Base-by-base conservation (phyloP, 2,329 filamentous ascomycete genomes). In the Thielaviopsis euricoi region DNA sequence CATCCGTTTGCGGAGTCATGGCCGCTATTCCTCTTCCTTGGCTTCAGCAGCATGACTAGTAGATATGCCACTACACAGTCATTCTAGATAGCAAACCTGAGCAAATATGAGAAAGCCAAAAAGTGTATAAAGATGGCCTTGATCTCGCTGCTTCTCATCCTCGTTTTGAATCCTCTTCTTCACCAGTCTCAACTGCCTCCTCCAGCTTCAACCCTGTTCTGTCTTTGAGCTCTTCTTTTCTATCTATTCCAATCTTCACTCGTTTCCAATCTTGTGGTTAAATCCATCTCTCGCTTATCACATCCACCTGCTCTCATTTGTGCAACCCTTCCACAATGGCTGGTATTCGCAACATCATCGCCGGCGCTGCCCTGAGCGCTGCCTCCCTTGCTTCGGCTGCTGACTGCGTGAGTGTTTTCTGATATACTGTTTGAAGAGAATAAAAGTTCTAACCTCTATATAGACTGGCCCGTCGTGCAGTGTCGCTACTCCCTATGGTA, bases 261-360 rank as follows among this genome's bases (percentile, higher is more conserved):
- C 26, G 22, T 46, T 23, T 13, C 13, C n/a, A 21, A 53, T n/a
- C 3, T 33, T 10, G 3, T 33, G 3, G 29, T 10, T 33, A 33
- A 10, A 33, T 29, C 29, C 52, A 33, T 29, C 29, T 57, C n/a
- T 57, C 25, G 25, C 21, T 52, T 23, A 19, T 26, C 6, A 13
- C 26, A 3, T 57, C 48, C n/a, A 19, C 25, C n/a, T 10, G 22
- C 50, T 23, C 2, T 43, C 12, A 22, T 10, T 43, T 17, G n/a
- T 25, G 6, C 23, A 57, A 43, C 26, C 21, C 5, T 40, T n/a
- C n/a, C 37, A 56, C 12, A 33, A 59, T 59, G 58, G 15, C 58
- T 56, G 33, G 49, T 43, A 51, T 59, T 23, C 58, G 53, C 37
- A 59, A 59, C 40, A 15, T 59, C 25, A 9, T 59, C n/a, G 29